phyloP scores from a whole-genome alignment of 345 rosid genomes.

The Gossypium herbaceum region DNA sequence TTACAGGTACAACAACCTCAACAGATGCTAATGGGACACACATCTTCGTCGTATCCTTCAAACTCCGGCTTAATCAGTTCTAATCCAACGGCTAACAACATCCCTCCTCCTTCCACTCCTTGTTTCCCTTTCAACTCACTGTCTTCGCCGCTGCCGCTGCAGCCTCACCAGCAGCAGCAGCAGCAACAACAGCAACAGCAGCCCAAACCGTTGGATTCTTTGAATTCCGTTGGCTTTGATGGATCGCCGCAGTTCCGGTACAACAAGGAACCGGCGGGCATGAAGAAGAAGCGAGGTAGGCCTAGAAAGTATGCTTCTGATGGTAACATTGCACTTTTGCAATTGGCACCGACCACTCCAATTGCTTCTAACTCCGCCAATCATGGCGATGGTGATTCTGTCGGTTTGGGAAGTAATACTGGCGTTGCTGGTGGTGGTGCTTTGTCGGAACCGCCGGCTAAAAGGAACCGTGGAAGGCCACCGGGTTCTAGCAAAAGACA shows the following conservation, averaged over 20 bases:
- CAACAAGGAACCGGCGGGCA: conserved; percentile 44
- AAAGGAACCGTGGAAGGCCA: conserved; percentile 82
- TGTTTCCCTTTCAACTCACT: conserved; percentile 32
- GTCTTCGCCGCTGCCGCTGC: conserved; percentile 30
- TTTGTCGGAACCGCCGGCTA: conserved; percentile 51
- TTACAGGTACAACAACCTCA: conserved; percentile 19
- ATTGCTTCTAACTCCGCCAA: conserved; percentile 48
- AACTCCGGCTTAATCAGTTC: conserved; percentile 23
- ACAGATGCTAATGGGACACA: conserved; percentile 24
- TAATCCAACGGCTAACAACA: conserved; percentile 22
- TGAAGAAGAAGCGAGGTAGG: conserved; percentile 84
- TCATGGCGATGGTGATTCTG: conserved; percentile 32
- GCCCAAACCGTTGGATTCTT: conserved; percentile 34
- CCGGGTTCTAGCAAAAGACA: conserved; percentile 92
- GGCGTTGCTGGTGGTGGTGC: conserved; percentile 35
- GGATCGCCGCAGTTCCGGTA: conserved; percentile 62
- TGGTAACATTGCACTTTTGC: conserved; percentile 67
- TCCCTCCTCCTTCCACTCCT: conserved; percentile 12
- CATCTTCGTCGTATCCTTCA: conserved; percentile 31
- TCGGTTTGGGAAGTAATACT: conserved; percentile 25
- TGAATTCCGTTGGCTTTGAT: conserved; percentile 37
- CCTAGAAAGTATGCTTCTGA: conserved; percentile 87
- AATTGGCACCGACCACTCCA: conserved; percentile 59
- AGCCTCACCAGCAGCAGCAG: conserved; percentile 15
- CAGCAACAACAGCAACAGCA: conserved; percentile 20